These are phyloP conservation scores for Boletus coffeatus DNA, from an alignment of 1,284 basidiomycete genomes.

Conservation along the genomic window DNA sequence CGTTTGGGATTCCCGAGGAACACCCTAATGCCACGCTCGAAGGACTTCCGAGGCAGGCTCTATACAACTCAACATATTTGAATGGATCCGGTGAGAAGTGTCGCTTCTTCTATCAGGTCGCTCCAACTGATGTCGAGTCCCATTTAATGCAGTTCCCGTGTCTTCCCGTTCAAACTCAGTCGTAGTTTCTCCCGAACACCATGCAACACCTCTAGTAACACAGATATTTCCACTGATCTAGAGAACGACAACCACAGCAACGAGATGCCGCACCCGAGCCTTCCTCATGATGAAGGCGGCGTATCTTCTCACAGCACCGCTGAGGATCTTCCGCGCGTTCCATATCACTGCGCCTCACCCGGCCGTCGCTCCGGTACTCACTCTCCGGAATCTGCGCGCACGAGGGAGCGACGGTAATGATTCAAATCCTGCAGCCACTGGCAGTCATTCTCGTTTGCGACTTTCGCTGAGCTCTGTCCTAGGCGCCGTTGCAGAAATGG, in stretches of 20 bases:
- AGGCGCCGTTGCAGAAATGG: constrained; percentile 33
- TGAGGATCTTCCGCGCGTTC: constrained; percentile 16
- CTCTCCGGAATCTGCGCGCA: constrained; percentile 5
- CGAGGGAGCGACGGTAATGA: neutral
- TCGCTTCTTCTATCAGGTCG: neutral
- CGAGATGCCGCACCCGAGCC: neutral
- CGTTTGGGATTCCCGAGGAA: constrained; percentile 16
- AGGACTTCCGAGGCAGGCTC: constrained; percentile 34
- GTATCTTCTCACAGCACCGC: constrained; percentile 5
- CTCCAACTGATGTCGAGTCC: neutral
- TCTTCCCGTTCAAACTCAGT: constrained; percentile 1
- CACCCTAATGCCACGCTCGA: constrained; percentile 36
- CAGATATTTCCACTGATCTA: constrained; percentile 2
- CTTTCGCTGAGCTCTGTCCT: constrained; percentile 35
- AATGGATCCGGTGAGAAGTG: neutral
- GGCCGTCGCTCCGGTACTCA: neutral
- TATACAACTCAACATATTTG: constrained; percentile 19
- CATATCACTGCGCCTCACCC: neutral
- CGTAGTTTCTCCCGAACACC: neutral
- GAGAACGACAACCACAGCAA: neutral
- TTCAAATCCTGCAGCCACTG: constrained; percentile 1
- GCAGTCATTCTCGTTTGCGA: constrained; percentile 31
- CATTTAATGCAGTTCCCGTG: neutral
- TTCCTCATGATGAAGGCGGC: neutral
- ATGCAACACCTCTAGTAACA: constrained; percentile 12